A percentile compares a stretch with the other conserved stretches of the same genome.
Conservation (phyloP, 257 asterid genomes). For the Salvia miltiorrhiza region DNA sequence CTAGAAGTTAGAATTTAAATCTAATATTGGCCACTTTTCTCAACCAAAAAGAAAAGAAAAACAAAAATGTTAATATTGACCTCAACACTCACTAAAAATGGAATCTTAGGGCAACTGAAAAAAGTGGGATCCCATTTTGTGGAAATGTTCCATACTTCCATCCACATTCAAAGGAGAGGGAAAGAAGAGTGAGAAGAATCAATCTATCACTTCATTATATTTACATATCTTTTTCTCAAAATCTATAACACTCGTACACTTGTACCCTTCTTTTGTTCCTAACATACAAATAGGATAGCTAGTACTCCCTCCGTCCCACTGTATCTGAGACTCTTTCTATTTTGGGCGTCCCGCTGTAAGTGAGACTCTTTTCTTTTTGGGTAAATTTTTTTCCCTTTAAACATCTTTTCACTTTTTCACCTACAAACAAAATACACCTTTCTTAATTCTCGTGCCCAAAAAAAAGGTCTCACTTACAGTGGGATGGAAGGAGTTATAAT, state of each 20-base stretch:
- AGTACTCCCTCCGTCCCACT: no score
- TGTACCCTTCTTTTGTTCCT: background rate
- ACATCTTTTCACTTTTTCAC: no score
- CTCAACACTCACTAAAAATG: slow-evolving; percentile 15
- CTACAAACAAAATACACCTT: no score
- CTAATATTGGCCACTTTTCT: background rate
- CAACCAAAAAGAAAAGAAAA: no score
- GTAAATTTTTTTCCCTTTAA: no score
- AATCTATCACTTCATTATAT: background rate
- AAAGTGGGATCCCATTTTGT: slow-evolving; percentile 20
- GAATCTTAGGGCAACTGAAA: slow-evolving; percentile 24
- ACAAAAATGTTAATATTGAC: background rate
- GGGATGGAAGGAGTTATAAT: no score
- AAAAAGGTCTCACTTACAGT: no score
- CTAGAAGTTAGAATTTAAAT: background rate
- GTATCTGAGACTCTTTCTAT: no score
- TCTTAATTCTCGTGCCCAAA: no score
- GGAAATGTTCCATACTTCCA: slow-evolving; percentile 20
- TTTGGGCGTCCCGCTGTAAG: no score
- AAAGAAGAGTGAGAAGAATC: background rate
- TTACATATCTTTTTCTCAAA: background rate
- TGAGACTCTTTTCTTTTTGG: no score
- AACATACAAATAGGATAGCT: no score
- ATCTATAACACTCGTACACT: background rate
- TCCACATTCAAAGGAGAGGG: slow-evolving; percentile 26